Evolutionary conservation across 164 flowering plant species (phyloP).

Genomic region (Chloranthus sessilifolius): DNA sequence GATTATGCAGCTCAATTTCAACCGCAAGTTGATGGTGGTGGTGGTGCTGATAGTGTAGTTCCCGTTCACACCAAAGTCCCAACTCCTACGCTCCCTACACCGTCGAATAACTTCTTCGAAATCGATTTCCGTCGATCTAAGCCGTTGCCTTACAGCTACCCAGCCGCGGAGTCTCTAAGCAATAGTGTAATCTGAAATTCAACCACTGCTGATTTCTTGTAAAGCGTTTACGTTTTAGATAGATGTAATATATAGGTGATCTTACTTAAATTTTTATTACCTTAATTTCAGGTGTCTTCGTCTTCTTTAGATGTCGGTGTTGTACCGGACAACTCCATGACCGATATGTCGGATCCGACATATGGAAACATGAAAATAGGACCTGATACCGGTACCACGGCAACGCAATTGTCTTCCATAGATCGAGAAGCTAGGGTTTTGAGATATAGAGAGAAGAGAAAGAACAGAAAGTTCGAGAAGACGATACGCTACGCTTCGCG

Average conservation of each 20-base stretch:
- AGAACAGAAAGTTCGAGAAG: constrained; percentile 93
- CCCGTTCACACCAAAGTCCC: constrained; percentile 42
- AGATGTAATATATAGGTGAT: no score
- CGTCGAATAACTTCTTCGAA: constrained; percentile 30
- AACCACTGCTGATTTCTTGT: no score
- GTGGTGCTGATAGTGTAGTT: constrained; percentile 56
- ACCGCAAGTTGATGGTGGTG: constrained; percentile 19
- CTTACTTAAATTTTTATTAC: no score
- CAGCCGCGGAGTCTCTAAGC: constrained; percentile 43
- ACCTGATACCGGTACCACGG: neutral
- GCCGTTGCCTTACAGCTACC: constrained; percentile 33
- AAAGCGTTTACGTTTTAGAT: no score
- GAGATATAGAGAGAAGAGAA: constrained; percentile 94
- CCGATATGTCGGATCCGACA: constrained; percentile 51
- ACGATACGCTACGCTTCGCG: constrained; percentile 92
- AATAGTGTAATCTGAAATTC: constrained; percentile 81
- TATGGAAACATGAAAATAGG: constrained; percentile 8
- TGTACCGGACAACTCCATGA: constrained; percentile 85
- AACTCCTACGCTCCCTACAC: constrained; percentile 8
- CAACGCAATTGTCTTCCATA: constrained; percentile 33
- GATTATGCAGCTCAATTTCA: constrained; percentile 39
- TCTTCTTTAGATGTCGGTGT: constrained; percentile 73
- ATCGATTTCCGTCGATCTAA: constrained; percentile 51
- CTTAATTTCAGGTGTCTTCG: constrained; percentile 53
- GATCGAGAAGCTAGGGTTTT: constrained; percentile 87